Evolutionary conservation across 2,329 filamentous ascomycete genomes (phyloP), one percentile per base, ranked within the genome.

Genomic region (Emmonsiellopsis sp.): DNA sequence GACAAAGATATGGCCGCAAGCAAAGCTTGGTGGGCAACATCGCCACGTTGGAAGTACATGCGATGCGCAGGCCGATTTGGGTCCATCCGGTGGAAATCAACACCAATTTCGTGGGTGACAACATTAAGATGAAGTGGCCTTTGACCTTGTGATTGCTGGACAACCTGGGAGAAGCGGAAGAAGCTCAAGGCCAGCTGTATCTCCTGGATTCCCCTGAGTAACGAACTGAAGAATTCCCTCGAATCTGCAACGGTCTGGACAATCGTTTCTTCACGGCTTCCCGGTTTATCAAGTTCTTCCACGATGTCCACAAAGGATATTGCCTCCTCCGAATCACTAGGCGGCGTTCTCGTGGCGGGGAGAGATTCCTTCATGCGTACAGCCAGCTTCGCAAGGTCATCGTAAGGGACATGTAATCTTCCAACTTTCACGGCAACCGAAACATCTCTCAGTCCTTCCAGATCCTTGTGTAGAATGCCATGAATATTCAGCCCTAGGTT

Each of bases 21-120:
- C 37, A 98, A 78, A 9, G 91, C 93, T 74, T 98, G 92, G 68
- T 98, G 93, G 10, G 93, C 93, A 63, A 96, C 84, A 65, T 96
- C 93, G 57, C 89, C 86, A 21, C 86, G 83, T 2, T 91, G 88
- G 65, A 98, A 98, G 70, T 98, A 97, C 93, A 97, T 98, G 58
- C 93, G 84, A 75, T 98, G 93, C 0, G 92, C 90, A 0, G 93
- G 90, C 13, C 91, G 95, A 62, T 88, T 92, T 42, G 88, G 86
- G 66, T 98, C 92, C 52, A 98, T 79, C 21, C 92, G 84, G 66
- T 97, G 86, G 42, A 98, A 75, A 65, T 98, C 93, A 65, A 98
- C 81, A 56, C 92, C 92, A 42, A 98, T 83, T 67, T 98, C 94
- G 68, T 98, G 97, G 81, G 95, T 95, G 6, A 92, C 90, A 44